Evolutionary conservation across 805 yeast genomes (phyloP).

Genomic region (Monosporozyma unispora): DNA sequence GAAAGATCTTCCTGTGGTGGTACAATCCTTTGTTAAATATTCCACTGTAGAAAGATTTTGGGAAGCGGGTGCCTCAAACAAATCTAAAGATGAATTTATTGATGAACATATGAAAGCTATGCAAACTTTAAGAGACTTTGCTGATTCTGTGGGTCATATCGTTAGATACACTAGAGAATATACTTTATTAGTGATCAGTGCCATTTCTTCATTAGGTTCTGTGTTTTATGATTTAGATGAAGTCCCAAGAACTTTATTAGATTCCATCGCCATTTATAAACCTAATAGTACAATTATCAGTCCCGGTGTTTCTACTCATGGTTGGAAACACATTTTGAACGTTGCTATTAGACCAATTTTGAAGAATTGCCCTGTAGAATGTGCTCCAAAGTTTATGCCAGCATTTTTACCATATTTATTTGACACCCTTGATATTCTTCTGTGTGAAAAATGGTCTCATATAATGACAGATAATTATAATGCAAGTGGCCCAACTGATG

Average conservation of each 20-base stretch:
- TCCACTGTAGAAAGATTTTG: conserved; percentile 91
- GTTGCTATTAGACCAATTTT: conserved; percentile 79
- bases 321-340: conserved; percentile 95
- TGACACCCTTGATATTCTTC: conserved; percentile 59
- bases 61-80: conserved; percentile 96
- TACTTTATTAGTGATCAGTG: conserved; percentile 81
- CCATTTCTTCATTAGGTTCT: conserved; percentile 82
- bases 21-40: conserved; percentile 82
- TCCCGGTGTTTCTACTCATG: conserved; percentile 83
- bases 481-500: conserved; percentile 49
- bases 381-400: conserved; percentile 59
- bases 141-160: conserved; percentile 94
- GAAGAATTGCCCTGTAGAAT: conserved; percentile 74
- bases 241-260: conserved; percentile 68
- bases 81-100: conserved; percentile 86
- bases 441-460: conserved; percentile 63
- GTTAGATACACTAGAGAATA: conserved; percentile 93
- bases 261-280: conserved; percentile 59
- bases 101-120: conserved; percentile 92
- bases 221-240: conserved; percentile 81
- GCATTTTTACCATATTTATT: conserved; percentile 73
- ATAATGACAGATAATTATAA: conserved; percentile 34
- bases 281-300: conserved; percentile 44
- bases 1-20: conserved; percentile 78
- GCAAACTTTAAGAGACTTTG: conserved; percentile 89